Percentiles rank a stretch among this genome's conserved stretches.
These are phyloP conservation scores for Fusarium equiseti DNA, from an alignment of 2,329 filamentous ascomycete genomes.

Conservation along the genomic window DNA sequence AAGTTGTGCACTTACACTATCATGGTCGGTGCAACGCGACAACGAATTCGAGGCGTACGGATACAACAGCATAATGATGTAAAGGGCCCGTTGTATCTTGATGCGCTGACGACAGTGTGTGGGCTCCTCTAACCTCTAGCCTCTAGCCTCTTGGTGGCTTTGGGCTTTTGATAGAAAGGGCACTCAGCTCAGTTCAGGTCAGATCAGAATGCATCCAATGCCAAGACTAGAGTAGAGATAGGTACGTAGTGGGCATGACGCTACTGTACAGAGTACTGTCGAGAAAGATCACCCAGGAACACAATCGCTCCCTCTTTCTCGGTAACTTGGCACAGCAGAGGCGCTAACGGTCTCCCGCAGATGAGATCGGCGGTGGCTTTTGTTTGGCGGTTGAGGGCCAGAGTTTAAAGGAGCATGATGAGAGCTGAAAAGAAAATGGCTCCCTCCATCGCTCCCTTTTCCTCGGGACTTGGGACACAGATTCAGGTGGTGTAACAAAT, in stretches of 20 bases:
- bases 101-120: slow-evolving; percentile 8
- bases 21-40: slow-evolving; percentile 2
- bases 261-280: neutral
- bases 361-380: slow-evolving; percentile 40
- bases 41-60: slow-evolving; percentile 6
- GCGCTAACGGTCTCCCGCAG: slow-evolving; percentile 32
- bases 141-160: neutral
- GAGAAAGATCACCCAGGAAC: slow-evolving; percentile 17
- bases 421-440: slow-evolving; percentile 25
- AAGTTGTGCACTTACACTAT: slow-evolving; percentile 7
- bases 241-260: slow-evolving; percentile 2
- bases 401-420: neutral
- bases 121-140: neutral
- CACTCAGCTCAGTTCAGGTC: neutral
- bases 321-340: slow-evolving; percentile 25
- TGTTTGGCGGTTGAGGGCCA: slow-evolving; percentile 1
- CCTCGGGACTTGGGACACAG: neutral
- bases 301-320: slow-evolving; percentile 6
- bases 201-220: neutral
- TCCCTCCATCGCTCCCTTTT: neutral
- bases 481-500: neutral
- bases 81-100: neutral
- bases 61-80: slow-evolving; percentile 1
- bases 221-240: slow-evolving; percentile 15
- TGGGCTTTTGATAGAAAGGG: slow-evolving; percentile 9